Conservation (phyloP, 768 basidiomycete genomes). For the Psilocybe cubensis region DNA sequence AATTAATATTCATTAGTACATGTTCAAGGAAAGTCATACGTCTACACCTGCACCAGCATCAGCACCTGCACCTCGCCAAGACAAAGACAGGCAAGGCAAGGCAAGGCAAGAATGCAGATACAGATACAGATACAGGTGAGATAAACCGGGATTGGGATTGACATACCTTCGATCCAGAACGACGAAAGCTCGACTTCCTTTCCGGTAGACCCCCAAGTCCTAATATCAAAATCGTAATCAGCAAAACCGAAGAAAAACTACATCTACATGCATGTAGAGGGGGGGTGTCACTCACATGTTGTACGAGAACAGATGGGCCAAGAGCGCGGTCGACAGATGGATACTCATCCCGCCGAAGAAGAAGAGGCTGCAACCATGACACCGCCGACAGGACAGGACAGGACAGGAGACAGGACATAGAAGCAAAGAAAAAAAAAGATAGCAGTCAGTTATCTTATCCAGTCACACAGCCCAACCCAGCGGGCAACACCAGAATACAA, state of each 20-base stretch:
- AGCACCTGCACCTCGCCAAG: no score
- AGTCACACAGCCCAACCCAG: not conserved
- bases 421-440: not conserved
- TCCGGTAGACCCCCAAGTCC: conserved; percentile 60
- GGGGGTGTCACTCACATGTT: conserved; percentile 49
- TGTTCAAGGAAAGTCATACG: not conserved
- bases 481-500: not conserved
- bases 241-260: not conserved
- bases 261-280: no score
- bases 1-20: conserved; percentile 1
- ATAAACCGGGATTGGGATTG: not conserved
- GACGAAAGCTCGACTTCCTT: conserved; percentile 89
- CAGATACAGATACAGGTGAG: not conserved
- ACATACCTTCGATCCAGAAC: conserved; percentile 73
- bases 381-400: not conserved
- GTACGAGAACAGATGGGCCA: conserved; percentile 72
- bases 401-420: conserved; percentile 7
- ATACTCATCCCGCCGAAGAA: conserved; percentile 80
- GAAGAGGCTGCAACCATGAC: conserved; percentile 52
- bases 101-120: no score
- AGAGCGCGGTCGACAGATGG: conserved; percentile 67
- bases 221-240: conserved; percentile 20
- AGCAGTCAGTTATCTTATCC: not conserved
- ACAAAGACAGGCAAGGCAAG: no score
- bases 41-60: no score